A percentile compares a stretch with the other conserved stretches of the same genome.
Conservation (phyloP, 1,284 basidiomycete genomes). For the Apiotrichum laibachii region DNA sequence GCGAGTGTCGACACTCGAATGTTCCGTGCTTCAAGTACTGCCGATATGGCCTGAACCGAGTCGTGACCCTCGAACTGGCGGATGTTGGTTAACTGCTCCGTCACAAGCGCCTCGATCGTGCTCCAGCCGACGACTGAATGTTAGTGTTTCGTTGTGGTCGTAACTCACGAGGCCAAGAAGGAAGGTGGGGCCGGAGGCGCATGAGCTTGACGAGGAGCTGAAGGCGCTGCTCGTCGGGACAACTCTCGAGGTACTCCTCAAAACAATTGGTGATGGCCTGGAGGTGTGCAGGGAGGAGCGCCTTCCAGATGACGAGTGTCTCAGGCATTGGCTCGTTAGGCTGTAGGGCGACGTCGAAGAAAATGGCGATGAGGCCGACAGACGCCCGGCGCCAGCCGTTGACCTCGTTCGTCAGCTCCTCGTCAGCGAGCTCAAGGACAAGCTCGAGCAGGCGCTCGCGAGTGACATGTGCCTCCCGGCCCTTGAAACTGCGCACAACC, state of each 20-base stretch:
- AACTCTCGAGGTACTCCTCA: conserved; percentile 36
- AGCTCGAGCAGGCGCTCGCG: conserved; percentile 37
- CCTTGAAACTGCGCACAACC: conserved; percentile 11
- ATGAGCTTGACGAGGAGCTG: conserved; percentile 27
- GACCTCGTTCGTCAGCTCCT: conserved; percentile 23
- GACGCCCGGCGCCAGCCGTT: conserved; percentile 27
- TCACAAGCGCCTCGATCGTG: conserved; percentile 34
- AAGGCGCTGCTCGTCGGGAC: conserved; percentile 39
- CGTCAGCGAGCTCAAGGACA: conserved; percentile 37
- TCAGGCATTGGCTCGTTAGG: conserved; percentile 26
- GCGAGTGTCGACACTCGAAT: conserved; percentile 31
- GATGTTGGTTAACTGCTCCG: conserved; percentile 30
- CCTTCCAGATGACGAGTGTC: conserved; percentile 27
- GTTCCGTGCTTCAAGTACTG: conserved; percentile 31
- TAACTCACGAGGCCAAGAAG: conserved; percentile 38
- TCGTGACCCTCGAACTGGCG: conserved; percentile 20
- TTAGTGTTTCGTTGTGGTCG: conserved; percentile 1
- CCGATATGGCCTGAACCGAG: conserved; percentile 22
- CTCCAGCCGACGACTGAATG: conserved; percentile 38
- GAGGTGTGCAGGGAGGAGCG: conserved; percentile 33
- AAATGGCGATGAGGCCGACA: conserved; percentile 31
- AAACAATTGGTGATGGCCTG: conserved; percentile 35
- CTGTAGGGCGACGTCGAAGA: conserved; percentile 31
- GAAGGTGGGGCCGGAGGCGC: conserved; percentile 21
- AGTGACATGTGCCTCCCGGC: background rate